A percentile compares a stretch with the other conserved stretches of the same genome.
phyloP scores from a whole-genome alignment of 345 rosid species.

The Arabis hirsuta region DNA sequence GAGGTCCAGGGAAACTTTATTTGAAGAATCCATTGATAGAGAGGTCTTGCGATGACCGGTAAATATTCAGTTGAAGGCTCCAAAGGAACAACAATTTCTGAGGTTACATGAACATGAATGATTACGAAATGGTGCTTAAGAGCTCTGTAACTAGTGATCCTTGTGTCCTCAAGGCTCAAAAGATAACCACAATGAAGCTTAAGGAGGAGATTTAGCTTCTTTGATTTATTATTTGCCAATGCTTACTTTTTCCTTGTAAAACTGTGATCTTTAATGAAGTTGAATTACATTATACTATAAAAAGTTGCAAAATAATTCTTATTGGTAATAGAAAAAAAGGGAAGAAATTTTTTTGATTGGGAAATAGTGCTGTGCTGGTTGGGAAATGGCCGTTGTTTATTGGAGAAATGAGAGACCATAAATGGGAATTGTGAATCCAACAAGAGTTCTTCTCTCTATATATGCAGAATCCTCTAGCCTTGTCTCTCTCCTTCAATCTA shows the following conservation, averaged over 20 bases:
- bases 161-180: slow-evolving; percentile 19
- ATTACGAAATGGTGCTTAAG: slow-evolving; percentile 15
- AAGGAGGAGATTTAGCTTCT: no score
- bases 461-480: background rate
- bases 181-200: no score
- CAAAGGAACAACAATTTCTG: no score
- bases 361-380: slow-evolving; percentile 24
- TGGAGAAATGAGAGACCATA: slow-evolving; percentile 15
- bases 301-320: no score
- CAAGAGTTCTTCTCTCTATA: background rate
- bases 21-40: slow-evolving; percentile 23
- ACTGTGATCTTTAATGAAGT: no score
- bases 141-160: slow-evolving; percentile 39
- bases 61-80: no score
- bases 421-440: slow-evolving; percentile 34
- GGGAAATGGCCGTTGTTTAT: slow-evolving; percentile 24
- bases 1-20: no score
- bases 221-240: no score
- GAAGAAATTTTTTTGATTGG: background rate
- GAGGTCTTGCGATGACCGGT: slow-evolving; percentile 34
- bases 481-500: slow-evolving; percentile 31
- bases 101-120: no score
- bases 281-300: no score
- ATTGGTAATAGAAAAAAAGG: background rate
- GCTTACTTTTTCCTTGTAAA: no score